Evolutionary conservation across 495 filamentous ascomycete species (phyloP).

Genomic region (Entonaema liquescens): DNA sequence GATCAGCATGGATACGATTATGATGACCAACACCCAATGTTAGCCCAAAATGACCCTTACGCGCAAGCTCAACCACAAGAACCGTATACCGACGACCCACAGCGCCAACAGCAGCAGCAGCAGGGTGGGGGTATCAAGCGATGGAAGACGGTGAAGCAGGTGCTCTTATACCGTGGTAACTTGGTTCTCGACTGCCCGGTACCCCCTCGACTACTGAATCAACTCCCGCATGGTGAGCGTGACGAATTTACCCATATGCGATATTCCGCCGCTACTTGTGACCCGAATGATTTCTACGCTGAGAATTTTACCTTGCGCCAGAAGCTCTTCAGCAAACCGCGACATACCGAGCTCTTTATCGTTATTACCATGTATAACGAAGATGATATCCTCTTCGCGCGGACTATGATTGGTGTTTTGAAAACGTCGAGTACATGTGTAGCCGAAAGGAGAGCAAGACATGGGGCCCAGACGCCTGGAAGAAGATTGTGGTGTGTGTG

Average conservation of each 20-base stretch:
- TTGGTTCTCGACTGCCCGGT: slow-evolving; percentile 97
- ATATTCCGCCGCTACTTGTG: slow-evolving; percentile 96
- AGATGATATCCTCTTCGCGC: slow-evolving; percentile 94
- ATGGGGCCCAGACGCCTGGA: slow-evolving; percentile 99
- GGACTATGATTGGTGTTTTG: slow-evolving; percentile 96
- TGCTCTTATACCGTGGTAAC: slow-evolving; percentile 95
- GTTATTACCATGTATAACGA: slow-evolving; percentile 99
- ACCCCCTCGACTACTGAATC: slow-evolving; percentile 84
- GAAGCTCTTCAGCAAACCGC: slow-evolving; percentile 88
- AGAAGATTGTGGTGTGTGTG: slow-evolving; percentile 98
- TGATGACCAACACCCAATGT: slow-evolving; percentile 61
- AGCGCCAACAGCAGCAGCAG: slow-evolving; percentile 65
- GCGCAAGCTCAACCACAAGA: slow-evolving; percentile 49
- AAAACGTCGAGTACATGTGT: slow-evolving; percentile 99
- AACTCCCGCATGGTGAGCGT: slow-evolving; percentile 87
- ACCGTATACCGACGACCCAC: slow-evolving; percentile 58
- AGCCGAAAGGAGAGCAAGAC: slow-evolving; percentile 89
- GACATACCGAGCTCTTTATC: slow-evolving; percentile 97
- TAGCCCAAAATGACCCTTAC: slow-evolving; percentile 57
- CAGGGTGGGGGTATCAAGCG: slow-evolving; percentile 74
- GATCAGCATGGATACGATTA: slow-evolving; percentile 65
- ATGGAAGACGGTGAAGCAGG: slow-evolving; percentile 99
- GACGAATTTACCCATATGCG: slow-evolving; percentile 99
- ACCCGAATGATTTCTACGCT: slow-evolving; percentile 85
- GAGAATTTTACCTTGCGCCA: slow-evolving; percentile 94